Evolutionary conservation across 2,329 filamentous ascomycete species (phyloP), one percentile per base, ranked within the genome.

Genomic region (Fusarium sp.): DNA sequence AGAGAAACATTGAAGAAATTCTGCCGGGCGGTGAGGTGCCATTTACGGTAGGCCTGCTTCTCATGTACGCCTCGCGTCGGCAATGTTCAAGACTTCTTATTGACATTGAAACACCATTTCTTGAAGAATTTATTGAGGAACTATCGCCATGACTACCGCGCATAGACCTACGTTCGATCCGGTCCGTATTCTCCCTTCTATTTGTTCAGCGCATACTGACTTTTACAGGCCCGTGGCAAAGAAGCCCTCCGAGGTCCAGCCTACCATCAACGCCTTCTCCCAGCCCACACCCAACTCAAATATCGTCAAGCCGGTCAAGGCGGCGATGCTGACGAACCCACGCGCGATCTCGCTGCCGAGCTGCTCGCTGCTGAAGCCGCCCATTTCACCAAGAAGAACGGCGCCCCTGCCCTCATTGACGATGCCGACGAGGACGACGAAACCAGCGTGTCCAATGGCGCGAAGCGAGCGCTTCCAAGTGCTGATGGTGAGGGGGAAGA

Each of bases 121-220:
- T 49, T 57, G 44, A 32, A 53, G 42, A 58, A 68, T 42, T 23
- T 11, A 37, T 28, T 28, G 46, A 63, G 47, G 42, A 38, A 35
- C 10, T 60, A 32, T 70, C 75, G 76, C 65, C 42, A 92, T 92
- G 90, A 92, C 90, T 74, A 89, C 87, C 83, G 90, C 90, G 46
- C 90, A 92, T 76, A 93, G 96, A 85, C 96, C 96, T 64, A 99
- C 96, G 0, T 99, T 99, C 81, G 96, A 99, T 82, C 96, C 96
- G 74, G 94, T 95, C 89, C 74, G 87, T 74, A 35, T 59, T 28
- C 42, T 33, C 6, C 37, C 16, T 54, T 19, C n/a, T 35, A 77
- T 19, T 5, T 28, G 37, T 44, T 18, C 53, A 46, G 50, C 30
- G 46, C 47, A 52, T 57, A 30, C 80, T 82, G 78, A 83, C 71